Evolutionary conservation across 1,139 yeast genomes (phyloP).

Genomic region (Taphrina flavorubra): DNA sequence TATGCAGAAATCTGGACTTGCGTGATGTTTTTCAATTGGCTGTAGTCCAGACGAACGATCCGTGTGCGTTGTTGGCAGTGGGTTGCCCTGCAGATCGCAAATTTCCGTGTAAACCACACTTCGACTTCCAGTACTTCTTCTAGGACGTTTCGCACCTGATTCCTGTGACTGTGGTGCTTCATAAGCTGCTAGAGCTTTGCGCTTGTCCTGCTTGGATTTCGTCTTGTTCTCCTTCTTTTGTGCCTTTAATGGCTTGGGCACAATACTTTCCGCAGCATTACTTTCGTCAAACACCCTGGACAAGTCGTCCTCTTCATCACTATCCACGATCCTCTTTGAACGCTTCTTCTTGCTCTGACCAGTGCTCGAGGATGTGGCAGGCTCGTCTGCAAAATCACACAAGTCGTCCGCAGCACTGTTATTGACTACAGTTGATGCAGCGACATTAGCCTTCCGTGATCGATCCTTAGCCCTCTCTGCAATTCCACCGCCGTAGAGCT

Average conservation of each 20-base stretch:
- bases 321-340: neutral
- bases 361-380: neutral
- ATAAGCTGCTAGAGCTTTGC: slow-evolving; percentile 18
- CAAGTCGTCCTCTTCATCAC: slow-evolving; percentile 18
- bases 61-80: neutral
- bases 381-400: slow-evolving; percentile 5
- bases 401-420: neutral
- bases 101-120: neutral
- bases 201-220: slow-evolving; percentile 9
- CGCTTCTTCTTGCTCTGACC: slow-evolving; percentile 8
- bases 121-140: neutral
- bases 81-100: slow-evolving; percentile 11
- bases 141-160: neutral
- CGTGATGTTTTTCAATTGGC: neutral
- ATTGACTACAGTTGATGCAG: neutral
- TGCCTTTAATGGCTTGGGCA: neutral
- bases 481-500: slow-evolving; percentile 2
- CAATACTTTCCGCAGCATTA: neutral
- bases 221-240: neutral
- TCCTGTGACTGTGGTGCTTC: slow-evolving; percentile 1
- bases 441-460: neutral
- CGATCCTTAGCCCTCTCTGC: slow-evolving; percentile 26
- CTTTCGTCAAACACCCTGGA: neutral
- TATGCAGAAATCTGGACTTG: slow-evolving; percentile 1
- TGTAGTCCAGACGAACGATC: slow-evolving; percentile 9